Evolutionary conservation across 495 filamentous ascomycete genomes (phyloP).

Genomic region (Venustampulla echinocandica): DNA sequence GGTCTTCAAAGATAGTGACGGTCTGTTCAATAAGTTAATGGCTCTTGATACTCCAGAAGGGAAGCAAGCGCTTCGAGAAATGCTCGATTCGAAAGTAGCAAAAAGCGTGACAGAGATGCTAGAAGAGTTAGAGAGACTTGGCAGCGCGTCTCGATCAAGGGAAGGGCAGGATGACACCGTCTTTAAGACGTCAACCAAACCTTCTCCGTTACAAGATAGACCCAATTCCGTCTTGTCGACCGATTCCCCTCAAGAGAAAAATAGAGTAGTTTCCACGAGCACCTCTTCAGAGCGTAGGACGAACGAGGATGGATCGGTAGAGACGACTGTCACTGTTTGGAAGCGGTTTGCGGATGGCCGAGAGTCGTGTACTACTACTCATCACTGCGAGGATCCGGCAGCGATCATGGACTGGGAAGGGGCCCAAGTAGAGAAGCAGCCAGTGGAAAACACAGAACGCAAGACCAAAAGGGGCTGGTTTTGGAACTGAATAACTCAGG

Average conservation of each 20-base stretch:
- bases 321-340: slow-evolving; percentile 50
- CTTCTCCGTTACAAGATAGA: background rate
- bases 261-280: slow-evolving; percentile 44
- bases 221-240: no score
- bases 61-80: background rate
- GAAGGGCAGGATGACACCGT: background rate
- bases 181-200: background rate
- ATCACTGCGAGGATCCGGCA: slow-evolving; percentile 11
- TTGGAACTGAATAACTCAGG: slow-evolving; percentile 15
- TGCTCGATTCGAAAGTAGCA: background rate
- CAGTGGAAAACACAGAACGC: background rate
- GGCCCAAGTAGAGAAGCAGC: background rate
- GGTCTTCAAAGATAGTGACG: background rate
- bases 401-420: background rate
- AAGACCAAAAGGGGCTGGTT: slow-evolving; percentile 16
- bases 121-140: background rate
- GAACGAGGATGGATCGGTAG: slow-evolving; percentile 50
- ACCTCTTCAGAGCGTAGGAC: slow-evolving; percentile 47
- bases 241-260: no score
- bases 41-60: background rate
- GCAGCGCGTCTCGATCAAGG: background rate
- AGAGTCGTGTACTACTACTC: slow-evolving; percentile 45
- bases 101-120: background rate
- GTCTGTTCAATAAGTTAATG: background rate
- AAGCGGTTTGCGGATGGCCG: slow-evolving; percentile 56